Conservation (phyloP, 2,329 filamentous ascomycete species). For the Raffaelea ambrosiae region DNA sequence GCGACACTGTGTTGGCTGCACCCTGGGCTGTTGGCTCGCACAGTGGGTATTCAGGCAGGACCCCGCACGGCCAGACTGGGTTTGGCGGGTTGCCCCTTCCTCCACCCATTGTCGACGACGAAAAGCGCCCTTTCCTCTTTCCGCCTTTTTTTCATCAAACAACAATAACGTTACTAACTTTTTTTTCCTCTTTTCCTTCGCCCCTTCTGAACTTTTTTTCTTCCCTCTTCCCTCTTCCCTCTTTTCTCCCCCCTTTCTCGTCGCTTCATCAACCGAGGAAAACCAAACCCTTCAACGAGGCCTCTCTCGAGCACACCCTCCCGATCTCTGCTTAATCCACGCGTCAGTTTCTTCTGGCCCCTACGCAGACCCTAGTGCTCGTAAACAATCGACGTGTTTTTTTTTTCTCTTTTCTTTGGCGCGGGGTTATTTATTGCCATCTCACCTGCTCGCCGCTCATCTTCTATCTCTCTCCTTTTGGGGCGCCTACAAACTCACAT, state of each 20-base stretch:
- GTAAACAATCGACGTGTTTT: background rate
- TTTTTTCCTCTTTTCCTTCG: constrained; percentile 1
- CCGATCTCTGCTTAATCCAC: no score
- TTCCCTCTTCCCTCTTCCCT: background rate
- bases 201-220: constrained; percentile 1
- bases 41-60: background rate
- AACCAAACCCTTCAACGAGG: background rate
- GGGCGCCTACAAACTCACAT: constrained; percentile 9
- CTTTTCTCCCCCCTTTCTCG: background rate
- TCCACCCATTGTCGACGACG: background rate
- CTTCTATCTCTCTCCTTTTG: constrained; percentile 2
- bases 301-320: no score
- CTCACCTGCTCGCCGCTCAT: background rate
- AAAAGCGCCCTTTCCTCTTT: constrained; percentile 6
- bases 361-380: background rate
- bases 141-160: constrained; percentile 7
- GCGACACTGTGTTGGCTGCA: background rate
- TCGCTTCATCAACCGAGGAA: background rate
- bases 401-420: background rate
- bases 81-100: constrained; percentile 9
- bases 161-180: constrained; percentile 2
- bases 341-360: no score
- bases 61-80: background rate
- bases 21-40: background rate
- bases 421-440: background rate